phyloP scores from a whole-genome alignment of 768 basidiomycete species.

The Russula sp. region DNA sequence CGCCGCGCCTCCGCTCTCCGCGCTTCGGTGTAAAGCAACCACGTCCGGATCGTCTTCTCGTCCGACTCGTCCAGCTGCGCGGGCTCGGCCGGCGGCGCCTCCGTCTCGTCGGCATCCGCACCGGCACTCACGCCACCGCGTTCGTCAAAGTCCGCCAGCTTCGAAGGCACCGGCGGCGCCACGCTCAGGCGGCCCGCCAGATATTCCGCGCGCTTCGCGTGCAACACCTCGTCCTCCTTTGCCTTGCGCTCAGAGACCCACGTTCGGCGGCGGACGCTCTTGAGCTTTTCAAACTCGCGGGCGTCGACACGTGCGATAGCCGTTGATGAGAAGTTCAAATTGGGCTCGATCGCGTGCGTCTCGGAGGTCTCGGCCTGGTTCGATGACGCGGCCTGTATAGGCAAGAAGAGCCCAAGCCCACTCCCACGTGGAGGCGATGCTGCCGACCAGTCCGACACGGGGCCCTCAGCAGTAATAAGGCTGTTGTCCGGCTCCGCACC shows the following conservation, averaged over 20 bases:
- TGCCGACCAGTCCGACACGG: slow-evolving; percentile 14
- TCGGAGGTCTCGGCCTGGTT: slow-evolving; percentile 7
- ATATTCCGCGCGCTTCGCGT: slow-evolving; percentile 14
- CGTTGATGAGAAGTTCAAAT: slow-evolving; percentile 14
- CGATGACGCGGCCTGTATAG: slow-evolving; percentile 19
- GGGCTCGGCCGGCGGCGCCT: slow-evolving; percentile 33
- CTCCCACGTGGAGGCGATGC: slow-evolving; percentile 10
- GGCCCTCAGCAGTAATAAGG: slow-evolving; percentile 14
- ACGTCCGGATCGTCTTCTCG: slow-evolving; percentile 24
- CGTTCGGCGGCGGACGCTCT: slow-evolving; percentile 16
- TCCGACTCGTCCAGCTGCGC: slow-evolving; percentile 22
- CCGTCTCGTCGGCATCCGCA: slow-evolving; percentile 29
- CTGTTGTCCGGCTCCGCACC: slow-evolving; percentile 39
- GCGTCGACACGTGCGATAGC: slow-evolving; percentile 11
- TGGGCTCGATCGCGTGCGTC: slow-evolving; percentile 15
- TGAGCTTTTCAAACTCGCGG: slow-evolving; percentile 14
- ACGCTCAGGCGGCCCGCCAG: slow-evolving; percentile 18
- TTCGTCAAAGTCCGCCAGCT: slow-evolving; percentile 25
- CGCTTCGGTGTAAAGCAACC: slow-evolving; percentile 27
- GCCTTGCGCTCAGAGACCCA: slow-evolving; percentile 21
- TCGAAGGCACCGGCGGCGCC: slow-evolving; percentile 18
- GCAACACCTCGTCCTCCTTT: slow-evolving; percentile 16
- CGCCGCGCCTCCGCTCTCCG: slow-evolving; percentile 37
- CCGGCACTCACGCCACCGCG: slow-evolving; percentile 25
- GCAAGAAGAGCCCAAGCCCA: slow-evolving; percentile 19